Evolutionary conservation across 768 basidiomycete species (phyloP).

Genomic region (Termitomyces sp.): DNA sequence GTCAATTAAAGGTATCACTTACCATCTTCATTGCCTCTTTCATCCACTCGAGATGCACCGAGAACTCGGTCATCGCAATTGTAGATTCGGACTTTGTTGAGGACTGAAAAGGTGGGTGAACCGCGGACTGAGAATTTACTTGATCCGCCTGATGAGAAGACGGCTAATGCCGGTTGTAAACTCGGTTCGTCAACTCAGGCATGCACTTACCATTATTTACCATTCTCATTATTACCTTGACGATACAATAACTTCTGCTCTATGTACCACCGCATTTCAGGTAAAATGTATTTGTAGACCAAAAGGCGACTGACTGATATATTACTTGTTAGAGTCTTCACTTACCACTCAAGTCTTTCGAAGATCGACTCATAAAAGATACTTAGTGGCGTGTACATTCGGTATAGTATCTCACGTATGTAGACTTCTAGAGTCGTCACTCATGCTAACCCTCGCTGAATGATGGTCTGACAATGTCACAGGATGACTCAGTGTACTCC

Average conservation of each 20-base stretch:
- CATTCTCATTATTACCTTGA: neutral
- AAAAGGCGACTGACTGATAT: neutral
- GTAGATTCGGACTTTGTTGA: neutral
- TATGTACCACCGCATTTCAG: neutral
- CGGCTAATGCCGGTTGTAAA: too few relatives aligned
- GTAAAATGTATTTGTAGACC: neutral
- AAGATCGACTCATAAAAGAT: neutral
- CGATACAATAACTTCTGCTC: neutral
- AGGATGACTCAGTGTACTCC: neutral
- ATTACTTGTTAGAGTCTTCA: neutral
- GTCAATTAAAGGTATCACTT: slow-evolving; percentile 15
- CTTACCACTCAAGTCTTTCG: neutral
- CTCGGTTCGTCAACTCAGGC: too few relatives aligned
- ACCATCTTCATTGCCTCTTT: slow-evolving; percentile 81
- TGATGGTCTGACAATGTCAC: neutral
- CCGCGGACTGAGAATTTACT: neutral
- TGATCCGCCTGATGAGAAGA: neutral
- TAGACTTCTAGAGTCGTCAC: neutral
- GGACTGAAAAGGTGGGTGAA: neutral
- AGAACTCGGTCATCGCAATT: neutral
- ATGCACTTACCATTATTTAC: too few relatives aligned
- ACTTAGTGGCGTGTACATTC: neutral
- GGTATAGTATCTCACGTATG: neutral
- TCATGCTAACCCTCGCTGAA: neutral
- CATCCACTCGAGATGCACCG: slow-evolving; percentile 68